phyloP scores from a whole-genome alignment of 2,329 filamentous ascomycete species.

The Metarhizium anisopliae region DNA sequence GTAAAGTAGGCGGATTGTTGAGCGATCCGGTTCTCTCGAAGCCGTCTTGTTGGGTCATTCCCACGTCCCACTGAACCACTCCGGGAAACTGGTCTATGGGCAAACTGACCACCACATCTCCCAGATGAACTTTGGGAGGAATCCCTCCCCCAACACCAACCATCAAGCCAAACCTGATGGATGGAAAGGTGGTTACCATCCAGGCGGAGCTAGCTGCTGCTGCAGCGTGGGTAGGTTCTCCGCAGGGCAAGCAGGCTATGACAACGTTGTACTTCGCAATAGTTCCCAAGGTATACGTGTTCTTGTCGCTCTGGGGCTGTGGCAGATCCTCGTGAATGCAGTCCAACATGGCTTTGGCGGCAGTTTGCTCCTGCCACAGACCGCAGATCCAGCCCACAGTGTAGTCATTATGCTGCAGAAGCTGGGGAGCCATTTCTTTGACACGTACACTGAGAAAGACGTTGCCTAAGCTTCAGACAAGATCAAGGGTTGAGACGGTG shows the following conservation, averaged over 20 bases:
- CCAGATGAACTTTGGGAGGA: constrained; percentile 6
- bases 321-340: constrained; percentile 18
- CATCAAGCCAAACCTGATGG: constrained; percentile 5
- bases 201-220: background rate
- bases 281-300: constrained; percentile 8
- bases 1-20: no score
- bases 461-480: no score
- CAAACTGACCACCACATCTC: constrained; percentile 8
- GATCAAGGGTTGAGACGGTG: no score
- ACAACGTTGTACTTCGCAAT: constrained; percentile 11
- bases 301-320: constrained; percentile 2
- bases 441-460: no score
- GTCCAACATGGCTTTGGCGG: constrained; percentile 29
- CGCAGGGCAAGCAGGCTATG: constrained; percentile 5
- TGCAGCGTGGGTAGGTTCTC: background rate
- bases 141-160: constrained; percentile 9
- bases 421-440: no score
- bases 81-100: background rate
- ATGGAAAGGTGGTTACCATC: constrained; percentile 1
- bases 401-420: constrained; percentile 14
- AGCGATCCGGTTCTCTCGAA: background rate
- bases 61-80: background rate
- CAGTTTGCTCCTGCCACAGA: constrained; percentile 24
- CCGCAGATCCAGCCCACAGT: constrained; percentile 36
- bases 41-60: background rate